phyloP scores from a whole-genome alignment of 2,329 filamentous ascomycete species.

The Xylaria sp. region DNA sequence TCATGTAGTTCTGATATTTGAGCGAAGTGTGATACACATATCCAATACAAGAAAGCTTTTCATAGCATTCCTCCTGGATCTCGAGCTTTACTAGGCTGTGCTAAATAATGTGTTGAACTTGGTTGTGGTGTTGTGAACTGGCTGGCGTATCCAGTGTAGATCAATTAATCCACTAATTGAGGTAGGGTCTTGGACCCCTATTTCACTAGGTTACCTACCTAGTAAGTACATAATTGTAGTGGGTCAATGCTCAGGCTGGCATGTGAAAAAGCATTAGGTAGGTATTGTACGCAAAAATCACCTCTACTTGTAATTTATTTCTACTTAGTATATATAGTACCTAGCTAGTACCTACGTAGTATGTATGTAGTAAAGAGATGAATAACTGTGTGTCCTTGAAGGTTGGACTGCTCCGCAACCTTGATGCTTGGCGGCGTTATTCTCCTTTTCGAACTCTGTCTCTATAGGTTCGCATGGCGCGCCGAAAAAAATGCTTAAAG shows the following conservation, averaged over 20 bases:
- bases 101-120: background rate
- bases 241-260: too few relatives aligned
- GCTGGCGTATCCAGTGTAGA: background rate
- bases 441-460: background rate
- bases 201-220: background rate
- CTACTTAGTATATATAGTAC: background rate
- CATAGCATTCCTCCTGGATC: background rate
- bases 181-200: slow-evolving; percentile 14
- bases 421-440: background rate
- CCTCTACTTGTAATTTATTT: too few relatives aligned
- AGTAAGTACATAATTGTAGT: too few relatives aligned
- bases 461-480: background rate
- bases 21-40: background rate
- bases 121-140: background rate
- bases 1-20: background rate
- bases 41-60: background rate
- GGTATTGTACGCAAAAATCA: background rate
- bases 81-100: background rate
- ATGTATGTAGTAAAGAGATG: background rate
- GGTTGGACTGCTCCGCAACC: background rate
- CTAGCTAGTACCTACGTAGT: background rate
- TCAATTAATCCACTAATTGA: background rate
- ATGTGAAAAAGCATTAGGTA: background rate
- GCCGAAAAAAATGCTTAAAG: background rate
- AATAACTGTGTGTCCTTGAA: background rate